Conservation (phyloP, 176 grass and related monocot species). For the Cenchrus americanus region DNA sequence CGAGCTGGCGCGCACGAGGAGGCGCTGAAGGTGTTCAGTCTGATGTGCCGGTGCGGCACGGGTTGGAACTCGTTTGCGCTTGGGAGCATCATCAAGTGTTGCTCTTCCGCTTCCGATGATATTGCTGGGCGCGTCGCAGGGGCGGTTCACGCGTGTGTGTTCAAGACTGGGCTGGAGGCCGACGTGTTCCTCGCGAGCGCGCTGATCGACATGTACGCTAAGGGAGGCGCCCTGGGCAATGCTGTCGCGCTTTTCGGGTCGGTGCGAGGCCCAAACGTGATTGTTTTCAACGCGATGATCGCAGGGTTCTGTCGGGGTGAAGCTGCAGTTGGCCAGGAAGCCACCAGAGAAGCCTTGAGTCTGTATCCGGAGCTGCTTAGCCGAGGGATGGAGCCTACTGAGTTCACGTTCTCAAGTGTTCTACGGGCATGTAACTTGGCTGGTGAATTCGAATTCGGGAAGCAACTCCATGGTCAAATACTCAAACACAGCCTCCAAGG, state of each 20-base stretch:
- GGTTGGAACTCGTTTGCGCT: constrained; percentile 71
- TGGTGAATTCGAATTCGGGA: constrained; percentile 56
- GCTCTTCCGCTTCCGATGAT: constrained; percentile 13
- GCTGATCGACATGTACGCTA: constrained; percentile 69
- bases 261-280: constrained; percentile 63
- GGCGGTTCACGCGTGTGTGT: constrained; percentile 63
- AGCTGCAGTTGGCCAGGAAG: constrained; percentile 30
- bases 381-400: constrained; percentile 62
- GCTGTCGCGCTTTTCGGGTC: constrained; percentile 56
- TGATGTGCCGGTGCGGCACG: constrained; percentile 43
- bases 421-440: constrained; percentile 52
- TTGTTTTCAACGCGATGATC: constrained; percentile 80
- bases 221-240: constrained; percentile 46
- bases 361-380: constrained; percentile 66
- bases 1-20: constrained; percentile 28
- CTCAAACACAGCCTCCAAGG: constrained; percentile 54
- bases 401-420: constrained; percentile 71
- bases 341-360: constrained; percentile 28
- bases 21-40: constrained; percentile 45
- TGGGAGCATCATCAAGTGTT: constrained; percentile 72
- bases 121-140: constrained; percentile 26
- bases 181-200: constrained; percentile 62
- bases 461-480: constrained; percentile 66
- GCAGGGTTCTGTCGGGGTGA: constrained; percentile 56
- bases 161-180: constrained; percentile 59